A percentile compares a stretch with the other conserved stretches of the same genome.
phyloP scores from a whole-genome alignment of 108 stramenopile species.

The Cyclotella baltica region DNA sequence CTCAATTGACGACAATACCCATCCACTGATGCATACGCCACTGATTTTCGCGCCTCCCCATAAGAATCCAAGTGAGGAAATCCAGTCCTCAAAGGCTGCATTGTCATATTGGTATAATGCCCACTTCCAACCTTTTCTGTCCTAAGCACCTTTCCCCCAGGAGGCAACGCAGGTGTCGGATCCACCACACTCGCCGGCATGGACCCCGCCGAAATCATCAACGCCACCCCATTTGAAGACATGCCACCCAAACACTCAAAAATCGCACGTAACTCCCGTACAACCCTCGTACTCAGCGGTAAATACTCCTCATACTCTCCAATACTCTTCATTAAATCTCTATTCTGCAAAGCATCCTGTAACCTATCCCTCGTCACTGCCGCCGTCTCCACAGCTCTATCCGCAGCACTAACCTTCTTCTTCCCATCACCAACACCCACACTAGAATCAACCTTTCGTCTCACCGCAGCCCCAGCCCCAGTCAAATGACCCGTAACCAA shows the following conservation, averaged over 20 bases:
- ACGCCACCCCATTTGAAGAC: constrained; percentile 54
- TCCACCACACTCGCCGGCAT: constrained; percentile 15
- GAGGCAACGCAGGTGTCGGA: constrained; percentile 61
- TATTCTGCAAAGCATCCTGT: constrained; percentile 79
- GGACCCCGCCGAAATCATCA: constrained; percentile 21
- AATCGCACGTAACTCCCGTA: constrained; percentile 84
- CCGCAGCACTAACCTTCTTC: constrained; percentile 49
- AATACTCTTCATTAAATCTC: constrained; percentile 85
- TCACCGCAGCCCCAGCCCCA: constrained; percentile 73
- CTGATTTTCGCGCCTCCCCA: constrained; percentile 76
- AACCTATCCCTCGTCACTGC: constrained; percentile 72
- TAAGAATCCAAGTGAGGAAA: constrained; percentile 88
- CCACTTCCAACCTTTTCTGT: constrained; percentile 89
- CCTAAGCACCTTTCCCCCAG: constrained; percentile 66
- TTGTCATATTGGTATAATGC: constrained; percentile 64
- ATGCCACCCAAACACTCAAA: constrained; percentile 83
- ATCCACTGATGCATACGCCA: constrained; percentile 74
- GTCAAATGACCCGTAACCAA: constrained; percentile 73
- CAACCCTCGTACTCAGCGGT: constrained; percentile 77
- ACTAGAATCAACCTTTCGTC: constrained; percentile 69
- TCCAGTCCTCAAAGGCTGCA: constrained; percentile 64
- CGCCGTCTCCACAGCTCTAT: constrained; percentile 70
- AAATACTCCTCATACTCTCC: constrained; percentile 90
- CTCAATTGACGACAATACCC: constrained; percentile 75
- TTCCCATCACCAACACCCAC: constrained; percentile 35